Base-by-base conservation (phyloP, 75 land plant genomes). In the Sequoiadendron giganteum region DNA sequence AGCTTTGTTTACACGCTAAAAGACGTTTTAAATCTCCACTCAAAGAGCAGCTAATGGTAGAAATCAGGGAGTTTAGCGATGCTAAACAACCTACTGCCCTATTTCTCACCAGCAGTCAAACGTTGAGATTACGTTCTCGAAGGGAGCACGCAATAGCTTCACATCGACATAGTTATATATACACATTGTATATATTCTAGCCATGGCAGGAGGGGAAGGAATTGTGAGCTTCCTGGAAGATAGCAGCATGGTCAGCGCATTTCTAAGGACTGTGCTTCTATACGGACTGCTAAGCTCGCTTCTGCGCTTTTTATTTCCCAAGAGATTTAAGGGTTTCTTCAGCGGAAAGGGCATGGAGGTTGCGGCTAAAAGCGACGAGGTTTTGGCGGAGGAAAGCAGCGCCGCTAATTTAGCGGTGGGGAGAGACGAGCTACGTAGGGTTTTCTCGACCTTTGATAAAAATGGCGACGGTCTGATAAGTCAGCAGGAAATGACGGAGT, bases 401-500 rank as follows among this genome's bases (percentile, higher is more conserved):
- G 42, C 25, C 0, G 10, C 25, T 6, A 34, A 36, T 45, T 16
- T 30, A 10, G 85, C 36, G 7, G 58, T 32, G 7, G 85, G 85
- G 15, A 56, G 88, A 39, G 86, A 10, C 5, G 95, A 93, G 86
- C 88, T 96, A 6, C 61, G 84, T 87, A 82, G 76, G 68, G 91
- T 94, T 10, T 97, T 97, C 90, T 76, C 89, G 25, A 91, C 91
- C 45, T 97, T 96, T 87, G 98, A 97, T 88, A 88, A 90, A 68
- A 94, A 97, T 90, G 91, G 92, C 18, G 98, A 97, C 82, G 98
- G 97, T 16, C 85, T 88, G 87, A 93, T 97, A 88, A 92, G 94
- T 40, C 47, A 86, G 61, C 21, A 89, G 14, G 98, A 97, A 93
- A 90, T 97, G n/a, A 87, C 58, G 34, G 93, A 93, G 42, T 94